Base-by-base conservation (phyloP, 2,329 filamentous ascomycete species). In the Endocalyx cinctus region DNA sequence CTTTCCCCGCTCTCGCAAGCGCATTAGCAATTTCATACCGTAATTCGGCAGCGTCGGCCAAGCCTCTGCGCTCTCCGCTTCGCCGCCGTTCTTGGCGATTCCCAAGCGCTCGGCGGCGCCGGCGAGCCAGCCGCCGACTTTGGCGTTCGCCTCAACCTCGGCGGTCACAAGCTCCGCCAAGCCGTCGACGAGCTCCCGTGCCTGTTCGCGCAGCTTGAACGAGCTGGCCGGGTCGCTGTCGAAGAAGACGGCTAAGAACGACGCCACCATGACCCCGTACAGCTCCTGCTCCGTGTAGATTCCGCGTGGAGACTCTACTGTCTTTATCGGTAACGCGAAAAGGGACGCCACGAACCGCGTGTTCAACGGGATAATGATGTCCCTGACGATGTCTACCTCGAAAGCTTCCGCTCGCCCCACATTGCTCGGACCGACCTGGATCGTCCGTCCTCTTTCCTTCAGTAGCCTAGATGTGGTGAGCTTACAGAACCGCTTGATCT, bases 231-330 rank as follows among this genome's bases (percentile, higher is more conserved):
- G 60, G 50, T 83, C 72, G 12, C 69, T 53, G 48, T 77, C 66
- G 53, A 73, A 69, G 64, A 77, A 74, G 38, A 79, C 66, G 47
- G 66, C 59, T 30, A 68, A 69, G 58, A 74, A 82, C 32, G 80
- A 64, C 10, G 75, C 66, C 1, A 74, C 65, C 13, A 82, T 63
- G 7, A 76, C 63, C 54, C 65, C 67, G 52, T 74, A 77, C 32
- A 77, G 52, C 51, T 78, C 72, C 23, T 74, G 64, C 46, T 77
- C 73, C 4, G 68, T 69, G 55, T 75, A 77, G 25, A 75, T 54
- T 3, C 73, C 72, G 13, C 58, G 56, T 1, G 71, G 64, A 6
- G 38, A 28, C 34, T 68, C 63, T 25, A 66, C 62, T 8, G 68
- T 73, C 57, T 75, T 76, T 44, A 77, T 56, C 4, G 73, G 72